phyloP scores from a whole-genome alignment of 345 rosid species.

The Eucalyptus sp. region DNA sequence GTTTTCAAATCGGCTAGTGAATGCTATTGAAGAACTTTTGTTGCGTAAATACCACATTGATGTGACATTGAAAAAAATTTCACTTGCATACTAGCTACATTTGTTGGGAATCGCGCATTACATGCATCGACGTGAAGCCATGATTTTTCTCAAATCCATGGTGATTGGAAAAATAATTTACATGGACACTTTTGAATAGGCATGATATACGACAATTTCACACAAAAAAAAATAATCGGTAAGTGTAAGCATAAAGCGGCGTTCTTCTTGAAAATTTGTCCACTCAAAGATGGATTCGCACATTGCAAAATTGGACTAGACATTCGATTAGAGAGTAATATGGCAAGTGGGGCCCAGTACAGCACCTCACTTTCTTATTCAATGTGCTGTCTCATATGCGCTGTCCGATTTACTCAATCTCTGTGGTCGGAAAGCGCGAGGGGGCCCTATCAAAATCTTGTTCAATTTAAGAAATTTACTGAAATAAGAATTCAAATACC shows the following conservation, averaged over 20 bases:
- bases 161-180: not conserved
- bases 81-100: too few species aligned
- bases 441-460: not conserved
- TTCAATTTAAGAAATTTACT: not conserved
- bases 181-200: not conserved
- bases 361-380: not conserved
- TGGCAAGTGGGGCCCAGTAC: not conserved
- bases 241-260: not conserved
- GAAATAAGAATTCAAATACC: not conserved
- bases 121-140: too few species aligned
- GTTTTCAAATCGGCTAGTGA: rapidly evolving
- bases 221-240: not conserved
- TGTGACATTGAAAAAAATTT: too few species aligned
- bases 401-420: not conserved
- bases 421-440: not conserved
- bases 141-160: not conserved
- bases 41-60: not conserved
- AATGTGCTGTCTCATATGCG: not conserved
- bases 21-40: not conserved
- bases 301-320: not conserved
- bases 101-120: too few species aligned
- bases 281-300: not conserved
- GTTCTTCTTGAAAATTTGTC: not conserved
- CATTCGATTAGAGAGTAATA: not conserved
- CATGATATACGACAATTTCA: not conserved